Evolutionary conservation across 306 rosid genomes (phyloP), one percentile per base, ranked within the genome.

Genomic region (Pueraria montana): DNA sequence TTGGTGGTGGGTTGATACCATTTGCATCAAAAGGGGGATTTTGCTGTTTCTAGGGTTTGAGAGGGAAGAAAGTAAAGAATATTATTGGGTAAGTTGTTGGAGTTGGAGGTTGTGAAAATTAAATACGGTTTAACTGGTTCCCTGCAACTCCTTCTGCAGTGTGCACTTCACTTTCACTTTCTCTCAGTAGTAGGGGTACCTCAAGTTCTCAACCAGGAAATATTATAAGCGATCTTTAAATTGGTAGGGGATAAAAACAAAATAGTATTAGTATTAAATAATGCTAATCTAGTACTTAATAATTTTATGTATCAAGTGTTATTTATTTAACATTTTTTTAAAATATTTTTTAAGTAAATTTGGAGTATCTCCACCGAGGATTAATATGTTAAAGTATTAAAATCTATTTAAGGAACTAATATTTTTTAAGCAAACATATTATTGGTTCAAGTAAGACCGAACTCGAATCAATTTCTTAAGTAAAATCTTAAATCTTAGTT

Each of bases 61-160:
- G 72, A 76, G 74, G 9, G 77, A 42, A 75, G 94, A 87, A 87
- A 88, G 96, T 74, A 89, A 92, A 69, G 93, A 89, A 96, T 84
- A 82, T 66, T 84, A 82, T 66, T 84, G 65, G 85, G 84, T 85
- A 71, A 59, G 91, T 82, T 72, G 91, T 78, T 72, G 90, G 91
- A 84, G 38, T 88, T 61, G 93, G 94, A 72, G 87, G 96, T 82
- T 89, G 97, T 90, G 94, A 85, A 91, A 91, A 91, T 91, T 93
- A 77, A 91, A 90, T 89, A 79, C 82, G 85, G 74, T 82, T 79
- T 65, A 84, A 81, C 91, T 92, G 84, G 77, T 78, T 53, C 80
- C 81, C 90, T 87, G 88, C 80, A 72, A 87, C 66, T 65, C 87
- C 81, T 69, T 86, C 66, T 65, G 81, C 43, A 78, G 78, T 80